A percentile compares a stretch with the other conserved stretches of the same genome.
phyloP scores from a whole-genome alignment of 495 filamentous ascomycete species.

The Saxophila tyrrhenica region DNA sequence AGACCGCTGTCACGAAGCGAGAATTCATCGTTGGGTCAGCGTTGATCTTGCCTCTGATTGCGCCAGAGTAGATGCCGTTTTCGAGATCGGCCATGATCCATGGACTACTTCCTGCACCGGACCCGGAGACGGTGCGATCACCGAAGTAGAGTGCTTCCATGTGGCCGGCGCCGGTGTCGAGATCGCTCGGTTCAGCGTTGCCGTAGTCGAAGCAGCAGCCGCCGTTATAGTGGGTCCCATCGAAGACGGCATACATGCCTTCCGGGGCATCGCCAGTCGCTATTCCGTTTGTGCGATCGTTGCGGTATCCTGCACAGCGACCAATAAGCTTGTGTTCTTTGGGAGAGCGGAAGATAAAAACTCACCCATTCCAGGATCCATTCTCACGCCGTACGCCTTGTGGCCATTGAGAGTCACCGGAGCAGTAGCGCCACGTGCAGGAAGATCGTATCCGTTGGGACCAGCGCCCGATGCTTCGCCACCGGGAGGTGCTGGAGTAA shows the following conservation, averaged over 20 bases:
- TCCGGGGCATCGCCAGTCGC: conserved; percentile 41
- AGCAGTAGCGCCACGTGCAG: too few relatives aligned
- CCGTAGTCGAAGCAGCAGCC: conserved; percentile 53
- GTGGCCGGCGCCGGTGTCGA: conserved; percentile 45
- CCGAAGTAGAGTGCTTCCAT: conserved; percentile 55
- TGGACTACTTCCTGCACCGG: conserved; percentile 41
- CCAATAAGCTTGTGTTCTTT: too few relatives aligned
- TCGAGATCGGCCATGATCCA: conserved; percentile 55
- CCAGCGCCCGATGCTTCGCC: too few relatives aligned
- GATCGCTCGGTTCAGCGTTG: conserved; percentile 44
- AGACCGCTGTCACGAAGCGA: conserved; percentile 45
- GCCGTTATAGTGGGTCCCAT: conserved; percentile 47
- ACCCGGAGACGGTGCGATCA: conserved; percentile 37
- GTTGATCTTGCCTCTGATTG: conserved; percentile 30
- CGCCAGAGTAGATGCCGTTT: conserved; percentile 46
- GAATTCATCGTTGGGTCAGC: conserved; percentile 37
- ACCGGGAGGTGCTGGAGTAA: too few relatives aligned
- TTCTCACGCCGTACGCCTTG: too few relatives aligned
- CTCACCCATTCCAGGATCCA: too few relatives aligned
- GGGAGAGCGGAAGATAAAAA: too few relatives aligned
- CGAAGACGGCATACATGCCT: conserved; percentile 49
- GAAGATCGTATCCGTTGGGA: too few relatives aligned
- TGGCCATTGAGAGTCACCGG: too few relatives aligned
- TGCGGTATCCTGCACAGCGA: conserved; percentile 50
- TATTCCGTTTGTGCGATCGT: conserved; percentile 36